These are phyloP conservation scores for Neotropicomus parvogracilis DNA, from an alignment of 1,284 basidiomycete genomes.

Conservation along the genomic window DNA sequence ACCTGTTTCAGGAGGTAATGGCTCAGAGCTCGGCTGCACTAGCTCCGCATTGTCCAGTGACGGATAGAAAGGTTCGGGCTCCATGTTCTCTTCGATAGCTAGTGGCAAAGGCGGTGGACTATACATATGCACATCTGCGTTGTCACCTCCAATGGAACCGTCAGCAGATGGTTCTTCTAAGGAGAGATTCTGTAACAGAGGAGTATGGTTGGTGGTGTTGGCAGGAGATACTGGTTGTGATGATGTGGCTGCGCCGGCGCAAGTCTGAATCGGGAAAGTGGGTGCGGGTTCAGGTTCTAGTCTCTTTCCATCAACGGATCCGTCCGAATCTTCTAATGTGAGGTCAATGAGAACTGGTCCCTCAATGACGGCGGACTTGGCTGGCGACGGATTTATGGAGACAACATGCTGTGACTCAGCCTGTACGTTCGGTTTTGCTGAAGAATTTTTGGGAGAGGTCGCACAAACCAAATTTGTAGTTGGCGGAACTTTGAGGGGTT, in stretches of 20 bases:
- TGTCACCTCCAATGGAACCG: background rate
- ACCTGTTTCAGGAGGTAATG: conserved; percentile 16
- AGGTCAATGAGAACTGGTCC: conserved; percentile 30
- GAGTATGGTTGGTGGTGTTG: conserved; percentile 17
- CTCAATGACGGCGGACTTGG: conserved; percentile 2
- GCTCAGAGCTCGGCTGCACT: conserved; percentile 6
- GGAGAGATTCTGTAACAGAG: conserved; percentile 22
- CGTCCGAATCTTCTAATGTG: conserved; percentile 27
- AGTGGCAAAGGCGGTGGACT: conserved; percentile 12
- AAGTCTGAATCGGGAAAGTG: conserved; percentile 10
- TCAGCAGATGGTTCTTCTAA: conserved; percentile 19
- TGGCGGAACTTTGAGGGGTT: background rate
- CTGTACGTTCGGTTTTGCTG: background rate
- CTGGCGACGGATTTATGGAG: background rate
- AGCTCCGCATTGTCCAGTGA: conserved; percentile 3
- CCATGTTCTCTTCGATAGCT: conserved; percentile 11
- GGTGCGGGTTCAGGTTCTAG: conserved; percentile 11
- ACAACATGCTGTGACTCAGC: background rate
- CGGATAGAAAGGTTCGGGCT: conserved; percentile 7
- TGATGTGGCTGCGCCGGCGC: conserved; percentile 1
- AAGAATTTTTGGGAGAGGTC: background rate
- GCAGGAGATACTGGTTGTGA: conserved; percentile 9
- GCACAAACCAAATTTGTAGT: background rate
- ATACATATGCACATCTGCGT: conserved; percentile 24
- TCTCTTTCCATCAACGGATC: conserved; percentile 15